Evolutionary conservation across 495 filamentous ascomycete species (phyloP).

Genomic region (Aspergillus nidulans): DNA sequence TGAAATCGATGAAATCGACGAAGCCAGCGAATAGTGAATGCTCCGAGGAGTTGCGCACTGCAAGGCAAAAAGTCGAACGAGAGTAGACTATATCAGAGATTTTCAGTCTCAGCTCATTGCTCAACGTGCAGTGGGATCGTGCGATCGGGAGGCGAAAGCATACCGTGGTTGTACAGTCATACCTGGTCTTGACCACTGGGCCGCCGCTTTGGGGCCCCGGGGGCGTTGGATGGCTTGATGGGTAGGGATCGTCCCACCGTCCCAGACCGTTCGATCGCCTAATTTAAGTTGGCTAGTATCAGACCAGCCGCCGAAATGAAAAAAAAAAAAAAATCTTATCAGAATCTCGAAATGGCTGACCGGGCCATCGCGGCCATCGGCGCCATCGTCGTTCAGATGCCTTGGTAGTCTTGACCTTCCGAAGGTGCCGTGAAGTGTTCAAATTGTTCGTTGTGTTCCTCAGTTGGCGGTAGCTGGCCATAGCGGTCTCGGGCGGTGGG

Average conservation of each 20-base stretch:
- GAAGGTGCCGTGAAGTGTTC: background rate
- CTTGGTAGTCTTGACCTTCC: background rate
- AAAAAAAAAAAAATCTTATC: too few relatives aligned
- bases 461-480: too few relatives aligned
- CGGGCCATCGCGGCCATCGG: too few relatives aligned
- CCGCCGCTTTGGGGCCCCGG: slow-evolving; percentile 6
- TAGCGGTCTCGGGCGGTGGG: too few relatives aligned
- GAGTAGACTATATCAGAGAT: slow-evolving; percentile 11
- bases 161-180: slow-evolving; percentile 9
- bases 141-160: slow-evolving; percentile 19
- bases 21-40: slow-evolving; percentile 4
- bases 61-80: background rate
- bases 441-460: too few relatives aligned
- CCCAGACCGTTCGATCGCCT: slow-evolving; percentile 30
- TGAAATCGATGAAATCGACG: too few relatives aligned
- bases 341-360: too few relatives aligned
- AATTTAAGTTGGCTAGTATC: slow-evolving; percentile 22
- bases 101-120: background rate
- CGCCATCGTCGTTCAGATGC: background rate
- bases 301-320: background rate
- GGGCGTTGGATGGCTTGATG: slow-evolving; percentile 17
- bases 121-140: slow-evolving; percentile 6
- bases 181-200: slow-evolving; percentile 6
- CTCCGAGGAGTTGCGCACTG: slow-evolving; percentile 4
- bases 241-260: slow-evolving; percentile 21